A percentile compares a stretch with the other conserved stretches of the same genome.
These are phyloP conservation scores for Schizothecium vesticola DNA, from an alignment of 495 filamentous ascomycete genomes.

Conservation along the genomic window DNA sequence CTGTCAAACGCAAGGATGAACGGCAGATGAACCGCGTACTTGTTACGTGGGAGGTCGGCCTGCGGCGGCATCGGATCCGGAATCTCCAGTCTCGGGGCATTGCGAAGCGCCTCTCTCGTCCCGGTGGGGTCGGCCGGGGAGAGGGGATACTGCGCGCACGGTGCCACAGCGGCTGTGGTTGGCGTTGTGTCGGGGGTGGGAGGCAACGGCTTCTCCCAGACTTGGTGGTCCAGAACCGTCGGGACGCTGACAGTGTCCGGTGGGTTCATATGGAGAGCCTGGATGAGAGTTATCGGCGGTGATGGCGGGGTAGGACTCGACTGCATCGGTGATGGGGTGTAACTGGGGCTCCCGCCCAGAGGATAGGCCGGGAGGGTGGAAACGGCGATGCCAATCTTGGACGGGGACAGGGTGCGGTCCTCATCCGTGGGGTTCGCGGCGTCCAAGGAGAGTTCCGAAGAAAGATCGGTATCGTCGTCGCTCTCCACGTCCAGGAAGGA, in stretches of 20 bases:
- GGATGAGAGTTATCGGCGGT: slow-evolving; percentile 68
- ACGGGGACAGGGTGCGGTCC: slow-evolving; percentile 25
- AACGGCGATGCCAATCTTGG: slow-evolving; percentile 40
- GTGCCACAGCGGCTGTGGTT: slow-evolving; percentile 28
- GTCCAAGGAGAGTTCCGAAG: slow-evolving; percentile 74
- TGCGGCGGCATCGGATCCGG: slow-evolving; percentile 20
- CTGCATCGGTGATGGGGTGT: slow-evolving; percentile 6
- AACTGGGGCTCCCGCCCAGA: slow-evolving; percentile 36
- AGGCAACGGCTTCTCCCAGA: slow-evolving; percentile 46
- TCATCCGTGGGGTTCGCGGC: slow-evolving; percentile 48
- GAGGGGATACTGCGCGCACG: slow-evolving; percentile 20
- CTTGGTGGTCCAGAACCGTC: slow-evolving; percentile 35
- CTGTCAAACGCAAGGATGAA: slow-evolving; percentile 92
- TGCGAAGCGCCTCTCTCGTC: slow-evolving; percentile 35
- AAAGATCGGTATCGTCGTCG: slow-evolving; percentile 68
- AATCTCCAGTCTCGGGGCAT: slow-evolving; percentile 29
- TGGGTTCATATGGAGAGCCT: slow-evolving; percentile 48
- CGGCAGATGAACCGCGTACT: slow-evolving; percentile 62
- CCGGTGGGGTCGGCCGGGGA: slow-evolving; percentile 35
- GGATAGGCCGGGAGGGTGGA: slow-evolving; percentile 57
- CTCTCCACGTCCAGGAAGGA: slow-evolving; percentile 65
- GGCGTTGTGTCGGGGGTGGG: slow-evolving; percentile 51
- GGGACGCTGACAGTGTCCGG: slow-evolving; percentile 31
- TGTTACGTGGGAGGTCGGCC: slow-evolving; percentile 11
- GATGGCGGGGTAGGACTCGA: slow-evolving; percentile 57